Evolutionary conservation across 345 rosid genomes (phyloP).

Genomic region (Eutrema heterophyllum): DNA sequence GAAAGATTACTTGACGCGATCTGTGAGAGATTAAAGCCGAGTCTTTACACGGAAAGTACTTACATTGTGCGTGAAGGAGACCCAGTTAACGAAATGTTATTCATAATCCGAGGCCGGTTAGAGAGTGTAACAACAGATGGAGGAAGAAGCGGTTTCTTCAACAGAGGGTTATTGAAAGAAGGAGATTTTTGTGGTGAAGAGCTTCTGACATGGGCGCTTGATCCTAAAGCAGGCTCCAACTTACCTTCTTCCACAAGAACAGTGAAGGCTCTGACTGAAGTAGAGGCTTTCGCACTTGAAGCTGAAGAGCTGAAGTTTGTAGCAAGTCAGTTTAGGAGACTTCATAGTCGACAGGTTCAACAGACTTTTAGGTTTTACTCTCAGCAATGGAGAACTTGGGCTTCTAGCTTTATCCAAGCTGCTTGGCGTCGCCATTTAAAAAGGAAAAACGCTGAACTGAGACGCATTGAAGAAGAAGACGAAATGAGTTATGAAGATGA

Average conservation of each 20-base stretch:
- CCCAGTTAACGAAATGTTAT: slow-evolving; percentile 86
- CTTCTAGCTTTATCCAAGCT: slow-evolving; percentile 71
- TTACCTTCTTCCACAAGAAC: slow-evolving; percentile 86
- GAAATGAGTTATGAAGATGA: slow-evolving; percentile 36
- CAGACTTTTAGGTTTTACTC: slow-evolving; percentile 90
- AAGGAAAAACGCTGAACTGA: slow-evolving; percentile 57
- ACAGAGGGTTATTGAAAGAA: slow-evolving; percentile 64
- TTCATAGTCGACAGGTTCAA: slow-evolving; percentile 81
- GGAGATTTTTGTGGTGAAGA: slow-evolving; percentile 90
- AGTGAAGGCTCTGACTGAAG: slow-evolving; percentile 73
- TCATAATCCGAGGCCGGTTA: slow-evolving; percentile 71
- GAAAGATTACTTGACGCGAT: slow-evolving; percentile 81
- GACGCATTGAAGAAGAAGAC: slow-evolving; percentile 42
- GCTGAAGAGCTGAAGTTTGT: slow-evolving; percentile 89
- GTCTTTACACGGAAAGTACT: slow-evolving; percentile 64
- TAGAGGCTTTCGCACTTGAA: slow-evolving; percentile 79
- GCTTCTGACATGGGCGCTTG: slow-evolving; percentile 87
- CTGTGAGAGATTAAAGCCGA: slow-evolving; percentile 78
- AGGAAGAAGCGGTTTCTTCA: slow-evolving; percentile 84
- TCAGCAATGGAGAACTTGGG: slow-evolving; percentile 98
- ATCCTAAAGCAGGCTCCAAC: slow-evolving; percentile 69
- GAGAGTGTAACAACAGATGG: slow-evolving; percentile 93
- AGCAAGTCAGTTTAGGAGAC: slow-evolving; percentile 78
- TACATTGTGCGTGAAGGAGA: slow-evolving; percentile 82
- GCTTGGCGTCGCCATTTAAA: slow-evolving; percentile 63